Conservation (phyloP, 2,329 filamentous ascomycete species). For the Penicillium sp. region DNA sequence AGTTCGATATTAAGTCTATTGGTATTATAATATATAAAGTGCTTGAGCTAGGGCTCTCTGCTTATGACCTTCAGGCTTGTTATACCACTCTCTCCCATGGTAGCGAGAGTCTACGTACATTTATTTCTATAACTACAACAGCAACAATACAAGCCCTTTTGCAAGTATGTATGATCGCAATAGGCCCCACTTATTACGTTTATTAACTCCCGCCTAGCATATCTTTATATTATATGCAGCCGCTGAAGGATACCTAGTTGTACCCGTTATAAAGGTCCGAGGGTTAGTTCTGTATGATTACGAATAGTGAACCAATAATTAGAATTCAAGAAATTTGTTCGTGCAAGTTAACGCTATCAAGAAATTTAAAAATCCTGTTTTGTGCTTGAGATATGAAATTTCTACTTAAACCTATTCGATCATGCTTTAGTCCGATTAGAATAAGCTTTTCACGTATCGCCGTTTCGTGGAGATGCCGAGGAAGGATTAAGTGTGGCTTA, state of each 20-base stretch:
- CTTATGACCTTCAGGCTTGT: background rate
- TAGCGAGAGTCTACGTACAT: background rate
- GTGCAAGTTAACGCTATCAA: conserved; percentile 1
- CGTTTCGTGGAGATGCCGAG: background rate
- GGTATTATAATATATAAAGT: background rate
- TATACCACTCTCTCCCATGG: background rate
- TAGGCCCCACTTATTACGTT: background rate
- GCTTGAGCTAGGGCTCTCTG: background rate
- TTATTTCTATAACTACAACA: background rate
- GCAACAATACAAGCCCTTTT: background rate
- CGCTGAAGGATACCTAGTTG: background rate
- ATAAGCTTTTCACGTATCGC: conserved; percentile 2
- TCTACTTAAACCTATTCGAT: background rate
- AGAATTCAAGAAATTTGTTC: background rate
- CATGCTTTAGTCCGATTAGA: conserved; percentile 2
- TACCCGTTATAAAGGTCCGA: conserved; percentile 4
- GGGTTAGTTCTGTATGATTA: conserved; percentile 6
- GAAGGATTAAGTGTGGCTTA: background rate
- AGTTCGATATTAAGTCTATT: conserved; percentile 1
- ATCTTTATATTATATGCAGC: conserved; percentile 1
- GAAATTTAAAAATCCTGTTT: background rate
- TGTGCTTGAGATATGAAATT: background rate
- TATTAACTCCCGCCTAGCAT: background rate
- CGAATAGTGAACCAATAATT: background rate
- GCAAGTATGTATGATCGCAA: background rate